phyloP scores from a whole-genome alignment of 768 basidiomycete genomes.

The Phlebiopsis flavidoalba region DNA sequence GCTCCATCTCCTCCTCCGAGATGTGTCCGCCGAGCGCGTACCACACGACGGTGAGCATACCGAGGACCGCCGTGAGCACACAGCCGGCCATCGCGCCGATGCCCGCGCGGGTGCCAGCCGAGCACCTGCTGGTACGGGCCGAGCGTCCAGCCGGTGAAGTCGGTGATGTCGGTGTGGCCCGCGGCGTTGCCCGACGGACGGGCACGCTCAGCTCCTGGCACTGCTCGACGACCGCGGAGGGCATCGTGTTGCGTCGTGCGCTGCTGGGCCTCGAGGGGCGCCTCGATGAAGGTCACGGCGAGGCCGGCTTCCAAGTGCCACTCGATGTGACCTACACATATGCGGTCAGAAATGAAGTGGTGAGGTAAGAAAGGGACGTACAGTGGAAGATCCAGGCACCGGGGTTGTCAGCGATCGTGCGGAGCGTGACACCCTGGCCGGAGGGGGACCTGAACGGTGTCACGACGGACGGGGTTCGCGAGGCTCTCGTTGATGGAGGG shows the following conservation, averaged over 20 bases:
- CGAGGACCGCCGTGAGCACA: conserved; percentile 77
- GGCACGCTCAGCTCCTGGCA: conserved; percentile 60
- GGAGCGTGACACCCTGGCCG: conserved; percentile 62
- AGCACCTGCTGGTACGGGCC: conserved; percentile 72
- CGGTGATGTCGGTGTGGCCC: conserved; percentile 59
- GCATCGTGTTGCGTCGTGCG: conserved; percentile 41
- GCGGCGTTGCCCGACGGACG: conserved; percentile 83
- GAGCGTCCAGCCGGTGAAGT: conserved; percentile 57
- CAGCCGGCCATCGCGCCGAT: conserved; percentile 78
- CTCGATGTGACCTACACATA: conserved; percentile 63
- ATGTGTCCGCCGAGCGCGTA: conserved; percentile 73
- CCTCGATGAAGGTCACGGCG: conserved; percentile 80
- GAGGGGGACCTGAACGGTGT: conserved; percentile 79
- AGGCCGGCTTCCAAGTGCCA: conserved; percentile 86
- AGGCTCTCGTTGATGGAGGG: conserved; percentile 73
- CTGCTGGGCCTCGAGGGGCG: conserved; percentile 67
- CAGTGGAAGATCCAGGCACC: conserved; percentile 87
- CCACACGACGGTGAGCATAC: conserved; percentile 82
- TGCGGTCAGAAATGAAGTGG: not conserved
- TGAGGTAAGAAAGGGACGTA: conserved; percentile 28
- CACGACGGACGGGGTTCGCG: conserved; percentile 86
- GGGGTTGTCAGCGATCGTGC: conserved; percentile 87
- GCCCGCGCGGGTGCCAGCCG: conserved; percentile 70
- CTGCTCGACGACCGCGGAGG: conserved; percentile 61
- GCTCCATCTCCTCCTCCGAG: conserved; percentile 78